Evolutionary conservation across 2,329 filamentous ascomycete genomes (phyloP).

Genomic region (Aspergillus sergii): DNA sequence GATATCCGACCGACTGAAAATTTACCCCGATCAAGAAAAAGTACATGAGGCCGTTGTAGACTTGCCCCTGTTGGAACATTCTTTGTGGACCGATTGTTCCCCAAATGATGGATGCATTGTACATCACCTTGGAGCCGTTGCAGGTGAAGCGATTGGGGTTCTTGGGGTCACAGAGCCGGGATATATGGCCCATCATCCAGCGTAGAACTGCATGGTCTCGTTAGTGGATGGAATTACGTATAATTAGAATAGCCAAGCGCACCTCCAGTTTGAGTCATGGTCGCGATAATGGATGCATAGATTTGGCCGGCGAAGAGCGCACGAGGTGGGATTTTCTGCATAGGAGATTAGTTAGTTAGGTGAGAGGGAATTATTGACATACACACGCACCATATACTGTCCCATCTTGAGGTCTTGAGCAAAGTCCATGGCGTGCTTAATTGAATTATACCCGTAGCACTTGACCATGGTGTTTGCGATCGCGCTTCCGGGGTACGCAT

Average conservation of each 20-base stretch:
- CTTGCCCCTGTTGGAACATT: conserved; percentile 35
- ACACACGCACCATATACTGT: conserved; percentile 31
- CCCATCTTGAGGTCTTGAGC: conserved; percentile 36
- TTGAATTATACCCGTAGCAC: conserved; percentile 36
- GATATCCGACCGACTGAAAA: not conserved
- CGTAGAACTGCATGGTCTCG: conserved; percentile 26
- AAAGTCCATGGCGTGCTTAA: conserved; percentile 38
- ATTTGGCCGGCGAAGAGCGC: conserved; percentile 39
- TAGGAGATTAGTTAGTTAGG: not conserved
- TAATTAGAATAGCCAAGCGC: not conserved
- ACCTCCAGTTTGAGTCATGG: conserved; percentile 36
- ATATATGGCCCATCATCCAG: conserved; percentile 36
- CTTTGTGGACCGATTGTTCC: conserved; percentile 37
- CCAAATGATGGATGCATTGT: conserved; percentile 38
- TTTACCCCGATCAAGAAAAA: conserved; percentile 36
- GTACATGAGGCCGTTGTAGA: conserved; percentile 34
- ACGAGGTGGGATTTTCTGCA: conserved; percentile 32
- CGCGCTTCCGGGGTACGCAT: conserved; percentile 35
- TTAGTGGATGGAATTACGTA: not conserved
- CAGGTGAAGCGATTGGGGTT: conserved; percentile 39
- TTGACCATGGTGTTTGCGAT: conserved; percentile 43
- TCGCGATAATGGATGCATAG: conserved; percentile 36
- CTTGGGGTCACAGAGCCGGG: conserved; percentile 28
- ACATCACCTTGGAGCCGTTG: conserved; percentile 36
- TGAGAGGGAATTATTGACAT: not conserved